Conservation (phyloP, 805 yeast genomes). For the Isabelozyma pseudorhagii region DNA sequence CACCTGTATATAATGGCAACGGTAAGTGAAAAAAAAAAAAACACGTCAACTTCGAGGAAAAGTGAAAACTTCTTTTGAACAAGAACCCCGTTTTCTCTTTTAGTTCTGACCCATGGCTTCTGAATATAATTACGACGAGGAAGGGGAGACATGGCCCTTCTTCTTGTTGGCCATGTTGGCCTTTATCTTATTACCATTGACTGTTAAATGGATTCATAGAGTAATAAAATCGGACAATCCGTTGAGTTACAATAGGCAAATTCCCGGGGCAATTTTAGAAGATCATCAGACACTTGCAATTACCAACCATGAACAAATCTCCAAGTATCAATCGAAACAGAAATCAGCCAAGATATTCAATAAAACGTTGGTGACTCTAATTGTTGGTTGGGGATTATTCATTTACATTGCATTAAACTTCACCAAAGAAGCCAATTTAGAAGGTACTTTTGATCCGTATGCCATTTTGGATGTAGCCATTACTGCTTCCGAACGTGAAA, state of each 20-base stretch:
- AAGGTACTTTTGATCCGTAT: conserved; percentile 81
- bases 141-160: conserved; percentile 91
- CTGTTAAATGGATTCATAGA: conserved; percentile 32
- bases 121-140: conserved; percentile 80
- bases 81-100: background rate
- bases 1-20: background rate
- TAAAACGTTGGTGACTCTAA: conserved; percentile 26
- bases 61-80: background rate
- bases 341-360: conserved; percentile 35
- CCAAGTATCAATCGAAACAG: conserved; percentile 23
- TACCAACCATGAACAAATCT: conserved; percentile 18
- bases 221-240: conserved; percentile 16
- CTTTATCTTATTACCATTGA: conserved; percentile 65
- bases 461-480: conserved; percentile 72
- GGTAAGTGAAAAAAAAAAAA: background rate
- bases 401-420: conserved; percentile 34
- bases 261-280: conserved; percentile 29
- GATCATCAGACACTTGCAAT: conserved; percentile 34
- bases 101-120: conserved; percentile 27
- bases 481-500: conserved; percentile 67
- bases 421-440: conserved; percentile 44
- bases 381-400: conserved; percentile 62
- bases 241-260: conserved; percentile 14
- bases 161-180: conserved; percentile 72
- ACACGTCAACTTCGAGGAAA: conserved; percentile 4